Evolutionary conservation across 2,329 filamentous ascomycete species (phyloP), one percentile per base, ranked within the genome.

Genomic region (Hypoxylon sp.): DNA sequence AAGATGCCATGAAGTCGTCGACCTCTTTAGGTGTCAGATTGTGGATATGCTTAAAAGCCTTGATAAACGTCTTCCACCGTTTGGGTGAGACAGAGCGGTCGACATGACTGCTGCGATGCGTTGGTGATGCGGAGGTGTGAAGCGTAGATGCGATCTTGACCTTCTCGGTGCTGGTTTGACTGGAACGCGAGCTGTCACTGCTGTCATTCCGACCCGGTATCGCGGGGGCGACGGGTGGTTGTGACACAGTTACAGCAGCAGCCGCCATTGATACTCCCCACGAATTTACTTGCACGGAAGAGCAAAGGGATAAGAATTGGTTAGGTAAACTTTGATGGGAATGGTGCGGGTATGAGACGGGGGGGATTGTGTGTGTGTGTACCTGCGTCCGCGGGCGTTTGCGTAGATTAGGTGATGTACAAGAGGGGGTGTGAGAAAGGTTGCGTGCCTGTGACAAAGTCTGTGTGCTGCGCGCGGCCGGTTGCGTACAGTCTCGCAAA

Each of bases 1-100:
- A 81, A 4, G 78, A 81, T 2, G 75, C 75, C 78, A 81, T 81
- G 64, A 78, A 81, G 55, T 79, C 78, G 45, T 80, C 75, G 2
- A 81, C 77, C 54, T 81, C 68, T 62, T 79, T 73, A 5, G 76
- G 73, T 0, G 71, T 76, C 41, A 81, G 68, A 58, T 77, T 71
- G 51, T 70, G 69, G 30, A 81, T 71, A 61, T 78, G 76, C 55
- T 74, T 75, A 69, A 80, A 80, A 3, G 78, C 73, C 40, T 69
- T 70, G 66, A 75, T 69, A 51, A 81, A 79, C 1, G 74, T 79
- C 67, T 75, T 78, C 65, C 75, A 71, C 27, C 78, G 73, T 55
- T 77, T 77, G 3, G 77, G 69, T 2, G 73, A 74, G 5, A 72
- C 76, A 2, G 77, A 72, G 12, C 75, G 75, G 57, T 77, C 73